Percentiles rank a stretch among this genome's conserved stretches.
phyloP scores from a whole-genome alignment of 805 yeast genomes.

The Kurtzmaniella fragi region DNA sequence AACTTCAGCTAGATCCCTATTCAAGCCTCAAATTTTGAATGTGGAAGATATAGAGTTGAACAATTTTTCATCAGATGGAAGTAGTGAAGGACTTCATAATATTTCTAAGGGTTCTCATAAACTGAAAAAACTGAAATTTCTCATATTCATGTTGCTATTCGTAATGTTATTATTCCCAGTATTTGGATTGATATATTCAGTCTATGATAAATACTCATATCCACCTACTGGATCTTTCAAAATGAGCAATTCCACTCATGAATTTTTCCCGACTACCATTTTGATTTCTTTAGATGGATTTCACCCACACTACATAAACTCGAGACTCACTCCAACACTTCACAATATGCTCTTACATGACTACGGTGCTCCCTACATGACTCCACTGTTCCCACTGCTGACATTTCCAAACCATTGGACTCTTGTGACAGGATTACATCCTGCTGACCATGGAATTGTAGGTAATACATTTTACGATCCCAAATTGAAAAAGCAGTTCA shows the following conservation, averaged over 20 bases:
- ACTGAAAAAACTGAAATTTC: too few species aligned
- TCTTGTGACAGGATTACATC: slow-evolving; percentile 78
- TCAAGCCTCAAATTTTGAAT: too few species aligned
- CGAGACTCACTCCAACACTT: slow-evolving; percentile 64
- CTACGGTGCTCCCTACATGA: slow-evolving; percentile 75
- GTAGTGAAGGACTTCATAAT: too few species aligned
- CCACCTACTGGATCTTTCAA: too few species aligned
- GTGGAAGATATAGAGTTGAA: too few species aligned
- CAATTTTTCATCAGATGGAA: too few species aligned
- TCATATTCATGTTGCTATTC: too few species aligned
- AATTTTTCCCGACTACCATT: slow-evolving; percentile 74
- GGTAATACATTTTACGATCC: slow-evolving; percentile 80
- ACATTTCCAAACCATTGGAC: slow-evolving; percentile 95
- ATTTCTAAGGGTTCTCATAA: too few species aligned
- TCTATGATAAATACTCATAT: too few species aligned
- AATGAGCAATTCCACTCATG: slow-evolving; percentile 57
- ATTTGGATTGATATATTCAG: too few species aligned
- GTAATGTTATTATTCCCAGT: too few species aligned
- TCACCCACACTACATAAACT: slow-evolving; percentile 80
- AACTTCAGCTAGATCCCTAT: too few species aligned
- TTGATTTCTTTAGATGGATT: slow-evolving; percentile 82
- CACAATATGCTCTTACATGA: slow-evolving; percentile 49
- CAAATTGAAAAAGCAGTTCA: slow-evolving; percentile 46
- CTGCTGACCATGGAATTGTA: slow-evolving; percentile 81
- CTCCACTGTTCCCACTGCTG: slow-evolving; percentile 82